Percentiles rank a stretch among this genome's conserved stretches.
Conservation (phyloP, 2,329 filamentous ascomycete species). For the Diaporthe sp. region DNA sequence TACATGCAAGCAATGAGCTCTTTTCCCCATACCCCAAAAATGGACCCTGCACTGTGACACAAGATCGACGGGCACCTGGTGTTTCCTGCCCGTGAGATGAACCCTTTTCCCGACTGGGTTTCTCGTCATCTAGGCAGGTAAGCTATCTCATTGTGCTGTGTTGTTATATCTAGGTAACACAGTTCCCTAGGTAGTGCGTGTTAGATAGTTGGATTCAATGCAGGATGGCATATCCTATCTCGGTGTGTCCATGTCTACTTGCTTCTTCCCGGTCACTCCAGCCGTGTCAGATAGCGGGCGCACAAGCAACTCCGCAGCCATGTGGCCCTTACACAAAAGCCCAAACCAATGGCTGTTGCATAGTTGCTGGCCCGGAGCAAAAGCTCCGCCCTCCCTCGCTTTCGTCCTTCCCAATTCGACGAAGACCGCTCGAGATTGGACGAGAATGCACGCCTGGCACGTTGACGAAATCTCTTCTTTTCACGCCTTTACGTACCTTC, state of each 20-base stretch:
- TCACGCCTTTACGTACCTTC: no score
- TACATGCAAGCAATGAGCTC: not conserved
- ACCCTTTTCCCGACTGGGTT: not conserved
- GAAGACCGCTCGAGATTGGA: not conserved
- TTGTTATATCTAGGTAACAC: not conserved
- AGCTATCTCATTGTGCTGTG: not conserved
- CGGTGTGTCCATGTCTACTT: not conserved
- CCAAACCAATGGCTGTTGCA: not conserved
- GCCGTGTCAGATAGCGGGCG: not conserved
- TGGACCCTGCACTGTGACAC: not conserved
- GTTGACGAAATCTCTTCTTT: not conserved
- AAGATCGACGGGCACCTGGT: not conserved
- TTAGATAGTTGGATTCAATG: not conserved
- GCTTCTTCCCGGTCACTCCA: not conserved
- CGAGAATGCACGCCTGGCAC: not conserved
- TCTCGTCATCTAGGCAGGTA: no score
- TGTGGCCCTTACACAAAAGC: not conserved
- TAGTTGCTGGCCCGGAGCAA: not conserved
- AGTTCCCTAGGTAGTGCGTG: not conserved
- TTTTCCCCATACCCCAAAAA: not conserved
- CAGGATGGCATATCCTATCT: not conserved
- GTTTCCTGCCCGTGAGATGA: not conserved
- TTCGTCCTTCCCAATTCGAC: not conserved
- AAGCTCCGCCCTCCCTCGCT: not conserved
- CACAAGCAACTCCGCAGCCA: not conserved